Evolutionary conservation across 176 grass and related monocot genomes (phyloP).

Genomic region (Canna indica): DNA sequence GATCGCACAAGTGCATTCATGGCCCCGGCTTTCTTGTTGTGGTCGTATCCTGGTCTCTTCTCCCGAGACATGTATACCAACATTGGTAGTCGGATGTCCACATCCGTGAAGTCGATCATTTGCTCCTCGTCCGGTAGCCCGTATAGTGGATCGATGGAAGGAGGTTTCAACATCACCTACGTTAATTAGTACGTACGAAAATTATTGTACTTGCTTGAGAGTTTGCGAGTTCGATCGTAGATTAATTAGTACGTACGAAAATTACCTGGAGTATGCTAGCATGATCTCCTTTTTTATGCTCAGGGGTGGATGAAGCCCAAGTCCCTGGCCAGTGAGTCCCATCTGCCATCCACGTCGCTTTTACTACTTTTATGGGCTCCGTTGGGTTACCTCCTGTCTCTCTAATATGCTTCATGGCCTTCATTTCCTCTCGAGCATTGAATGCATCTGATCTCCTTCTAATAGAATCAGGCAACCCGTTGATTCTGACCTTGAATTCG

Average conservation of each 20-base stretch:
- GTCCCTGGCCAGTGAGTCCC: slow-evolving; percentile 89
- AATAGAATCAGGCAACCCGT: slow-evolving; percentile 83
- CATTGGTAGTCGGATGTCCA: slow-evolving; percentile 84
- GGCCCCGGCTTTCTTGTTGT: slow-evolving; percentile 97
- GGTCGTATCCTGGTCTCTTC: slow-evolving; percentile 80
- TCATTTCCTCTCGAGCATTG: slow-evolving; percentile 97
- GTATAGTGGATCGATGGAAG: slow-evolving; percentile 50
- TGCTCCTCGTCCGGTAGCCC: slow-evolving; percentile 75
- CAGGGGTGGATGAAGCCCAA: slow-evolving; percentile 40
- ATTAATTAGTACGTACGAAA: no score
- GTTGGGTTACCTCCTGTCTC: slow-evolving; percentile 65
- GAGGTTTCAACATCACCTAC: slow-evolving; percentile 87
- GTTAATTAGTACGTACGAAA: neutral
- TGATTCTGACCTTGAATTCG: slow-evolving; percentile 96
- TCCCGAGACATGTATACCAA: slow-evolving; percentile 80
- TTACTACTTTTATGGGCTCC: slow-evolving; percentile 70
- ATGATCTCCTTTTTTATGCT: slow-evolving; percentile 78
- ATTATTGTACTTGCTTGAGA: no score
- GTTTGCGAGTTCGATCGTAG: no score
- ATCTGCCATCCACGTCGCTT: slow-evolving; percentile 98
- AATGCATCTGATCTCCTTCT: slow-evolving; percentile 79
- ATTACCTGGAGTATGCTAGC: slow-evolving; percentile 70
- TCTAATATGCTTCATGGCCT: slow-evolving; percentile 78
- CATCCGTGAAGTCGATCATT: slow-evolving; percentile 69
- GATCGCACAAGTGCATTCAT: slow-evolving; percentile 90